phyloP scores from a whole-genome alignment of 371 early-diverging fungal genomes.

The Apophysomyces variabilis region DNA sequence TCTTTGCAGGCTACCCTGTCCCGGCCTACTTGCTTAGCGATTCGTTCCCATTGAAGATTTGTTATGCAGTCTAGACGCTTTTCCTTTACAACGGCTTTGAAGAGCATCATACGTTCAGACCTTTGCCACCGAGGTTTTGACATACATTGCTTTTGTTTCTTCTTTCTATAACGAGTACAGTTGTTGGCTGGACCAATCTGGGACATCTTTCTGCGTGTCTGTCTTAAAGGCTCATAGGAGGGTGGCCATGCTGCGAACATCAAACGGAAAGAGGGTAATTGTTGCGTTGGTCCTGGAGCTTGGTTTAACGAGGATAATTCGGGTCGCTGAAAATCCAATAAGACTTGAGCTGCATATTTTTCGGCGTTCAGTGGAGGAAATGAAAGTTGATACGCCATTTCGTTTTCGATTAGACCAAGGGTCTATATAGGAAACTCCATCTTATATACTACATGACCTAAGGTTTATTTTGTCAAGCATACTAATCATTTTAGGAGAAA shows the following conservation, averaged over 20 bases:
- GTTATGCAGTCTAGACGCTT: slow-evolving; percentile 28
- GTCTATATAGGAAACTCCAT: not conserved
- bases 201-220: not conserved
- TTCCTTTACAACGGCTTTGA: slow-evolving; percentile 26
- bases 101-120: slow-evolving; percentile 18
- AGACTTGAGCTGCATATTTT: not conserved
- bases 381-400: not conserved
- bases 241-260: not conserved
- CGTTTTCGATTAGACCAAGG: not conserved
- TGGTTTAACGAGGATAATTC: not conserved
- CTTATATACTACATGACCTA: not conserved
- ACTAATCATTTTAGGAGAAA: not conserved
- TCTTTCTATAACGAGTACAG: not conserved
- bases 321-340: not conserved
- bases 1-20: slow-evolving; percentile 30
- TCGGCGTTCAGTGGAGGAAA: not conserved
- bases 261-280: not conserved
- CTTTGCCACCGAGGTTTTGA: slow-evolving; percentile 30
- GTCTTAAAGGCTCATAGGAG: not conserved
- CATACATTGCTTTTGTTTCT: slow-evolving; percentile 7
- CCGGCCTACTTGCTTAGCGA: slow-evolving; percentile 24
- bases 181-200: not conserved
- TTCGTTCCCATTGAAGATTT: slow-evolving; percentile 29
- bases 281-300: not conserved
- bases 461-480: not conserved